phyloP scores from a whole-genome alignment of 768 basidiomycete species.

The Ramaria sp. region DNA sequence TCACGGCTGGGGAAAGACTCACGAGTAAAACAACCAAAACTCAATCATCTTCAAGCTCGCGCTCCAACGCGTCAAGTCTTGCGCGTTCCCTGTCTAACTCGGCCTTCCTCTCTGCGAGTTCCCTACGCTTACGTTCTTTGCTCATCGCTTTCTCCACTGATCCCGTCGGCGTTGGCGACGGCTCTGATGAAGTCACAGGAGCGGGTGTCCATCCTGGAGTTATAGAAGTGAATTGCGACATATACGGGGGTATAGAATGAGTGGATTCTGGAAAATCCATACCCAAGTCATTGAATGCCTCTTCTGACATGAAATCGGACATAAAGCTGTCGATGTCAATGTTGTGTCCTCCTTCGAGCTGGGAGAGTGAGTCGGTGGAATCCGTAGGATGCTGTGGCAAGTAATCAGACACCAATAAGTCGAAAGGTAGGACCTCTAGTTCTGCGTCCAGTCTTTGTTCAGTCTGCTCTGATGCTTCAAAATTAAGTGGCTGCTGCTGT shows the following conservation, averaged over 20 bases:
- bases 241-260: not conserved
- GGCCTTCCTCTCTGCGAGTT: conserved; percentile 4
- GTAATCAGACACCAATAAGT: not conserved
- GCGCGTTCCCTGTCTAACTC: conserved; percentile 1
- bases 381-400: not conserved
- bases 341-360: not conserved
- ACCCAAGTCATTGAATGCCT: not conserved
- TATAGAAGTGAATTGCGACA: not conserved
- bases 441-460: not conserved
- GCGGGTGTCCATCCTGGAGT: not conserved
- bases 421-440: not conserved
- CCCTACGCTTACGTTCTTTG: conserved; percentile 2
- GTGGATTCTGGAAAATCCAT: not conserved
- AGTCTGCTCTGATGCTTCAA: not conserved
- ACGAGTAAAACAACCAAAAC: not conserved
- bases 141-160: not conserved
- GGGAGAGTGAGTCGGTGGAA: not conserved
- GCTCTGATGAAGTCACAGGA: not conserved
- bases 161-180: not conserved
- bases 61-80: conserved; percentile 2
- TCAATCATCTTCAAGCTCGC: conserved; percentile 9
- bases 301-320: not conserved
- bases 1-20: not conserved
- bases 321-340: conserved; percentile 3
- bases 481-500: not conserved